A percentile compares a stretch with the other conserved stretches of the same genome.
Conservation (phyloP, 2,329 filamentous ascomycete genomes). For the Aspergillus pseudonomiae region DNA sequence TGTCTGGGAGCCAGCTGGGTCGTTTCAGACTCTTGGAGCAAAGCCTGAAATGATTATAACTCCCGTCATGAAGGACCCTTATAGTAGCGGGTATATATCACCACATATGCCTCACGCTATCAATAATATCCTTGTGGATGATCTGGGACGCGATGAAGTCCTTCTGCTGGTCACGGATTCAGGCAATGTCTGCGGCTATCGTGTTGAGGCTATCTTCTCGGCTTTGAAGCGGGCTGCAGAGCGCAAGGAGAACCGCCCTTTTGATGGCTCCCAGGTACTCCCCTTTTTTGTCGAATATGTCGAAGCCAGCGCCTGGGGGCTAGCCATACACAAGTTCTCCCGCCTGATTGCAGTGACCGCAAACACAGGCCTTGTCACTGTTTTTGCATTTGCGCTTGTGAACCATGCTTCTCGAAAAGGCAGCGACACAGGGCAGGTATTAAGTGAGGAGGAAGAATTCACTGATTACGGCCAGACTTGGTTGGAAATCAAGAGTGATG, state of each 20-base stretch:
- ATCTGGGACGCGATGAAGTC: slow-evolving; percentile 71
- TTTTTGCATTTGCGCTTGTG: slow-evolving; percentile 62
- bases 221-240: slow-evolving; percentile 43
- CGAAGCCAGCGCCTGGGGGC: slow-evolving; percentile 79
- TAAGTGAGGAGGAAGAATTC: slow-evolving; percentile 22
- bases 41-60: slow-evolving; percentile 47
- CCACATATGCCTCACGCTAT: slow-evolving; percentile 59
- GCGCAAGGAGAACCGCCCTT: slow-evolving; percentile 25
- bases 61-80: slow-evolving; percentile 42
- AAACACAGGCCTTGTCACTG: slow-evolving; percentile 65
- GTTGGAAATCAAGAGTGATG: slow-evolving; percentile 31
- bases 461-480: slow-evolving; percentile 35
- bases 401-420: slow-evolving; percentile 29
- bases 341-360: slow-evolving; percentile 83
- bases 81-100: slow-evolving; percentile 59
- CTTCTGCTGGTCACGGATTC: slow-evolving; percentile 71
- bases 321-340: slow-evolving; percentile 79
- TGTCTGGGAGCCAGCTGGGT: slow-evolving; percentile 48
- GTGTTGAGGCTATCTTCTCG: slow-evolving; percentile 57
- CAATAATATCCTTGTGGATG: slow-evolving; percentile 70
- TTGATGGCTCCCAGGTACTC: slow-evolving; percentile 39
- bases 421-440: slow-evolving; percentile 17
- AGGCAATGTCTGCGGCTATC: slow-evolving; percentile 73
- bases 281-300: slow-evolving; percentile 78
- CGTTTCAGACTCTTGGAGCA: slow-evolving; percentile 42